Conservation (phyloP, 108 stramenopile species). For the Pseudonitzschia pungens region DNA sequence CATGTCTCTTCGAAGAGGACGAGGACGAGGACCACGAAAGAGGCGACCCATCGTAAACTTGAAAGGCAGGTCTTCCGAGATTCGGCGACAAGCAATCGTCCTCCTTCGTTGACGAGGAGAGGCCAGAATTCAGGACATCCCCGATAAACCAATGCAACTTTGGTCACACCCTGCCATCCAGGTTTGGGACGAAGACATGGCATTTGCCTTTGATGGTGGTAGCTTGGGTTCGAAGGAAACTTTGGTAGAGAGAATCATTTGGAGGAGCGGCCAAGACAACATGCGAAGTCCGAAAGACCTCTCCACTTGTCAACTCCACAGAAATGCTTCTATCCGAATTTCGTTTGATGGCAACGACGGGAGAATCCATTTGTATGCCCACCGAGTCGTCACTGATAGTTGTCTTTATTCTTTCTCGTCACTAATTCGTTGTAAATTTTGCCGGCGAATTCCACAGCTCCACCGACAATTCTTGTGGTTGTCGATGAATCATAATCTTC, state of each 20-base stretch:
- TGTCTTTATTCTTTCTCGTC: not conserved
- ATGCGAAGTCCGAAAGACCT: constrained; percentile 28
- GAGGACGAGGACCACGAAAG: not conserved
- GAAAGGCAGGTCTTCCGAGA: constrained; percentile 48
- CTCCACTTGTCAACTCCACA: constrained; percentile 11
- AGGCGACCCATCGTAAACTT: constrained; percentile 59
- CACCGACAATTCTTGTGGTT: constrained; percentile 48
- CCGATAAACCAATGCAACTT: constrained; percentile 54
- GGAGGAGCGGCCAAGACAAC: constrained; percentile 56
- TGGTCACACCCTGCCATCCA: constrained; percentile 76
- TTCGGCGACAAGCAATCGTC: constrained; percentile 32
- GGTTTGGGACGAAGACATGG: constrained; percentile 42
- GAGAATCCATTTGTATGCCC: not conserved
- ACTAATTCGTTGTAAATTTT: constrained; percentile 16
- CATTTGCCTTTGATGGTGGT: constrained; percentile 31
- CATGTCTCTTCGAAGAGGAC: not conserved
- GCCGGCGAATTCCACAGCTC: constrained; percentile 44
- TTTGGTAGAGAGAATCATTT: constrained; percentile 31
- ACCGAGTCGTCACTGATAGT: not conserved
- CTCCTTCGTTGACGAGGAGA: constrained; percentile 5
- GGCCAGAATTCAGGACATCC: constrained; percentile 41
- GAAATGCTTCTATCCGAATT: constrained; percentile 9
- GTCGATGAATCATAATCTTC: constrained; percentile 30
- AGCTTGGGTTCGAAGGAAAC: constrained; percentile 49
- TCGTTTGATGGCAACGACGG: not conserved